Base-by-base conservation (phyloP, 2,329 filamentous ascomycete species). In the Xylariaceae sp. region DNA sequence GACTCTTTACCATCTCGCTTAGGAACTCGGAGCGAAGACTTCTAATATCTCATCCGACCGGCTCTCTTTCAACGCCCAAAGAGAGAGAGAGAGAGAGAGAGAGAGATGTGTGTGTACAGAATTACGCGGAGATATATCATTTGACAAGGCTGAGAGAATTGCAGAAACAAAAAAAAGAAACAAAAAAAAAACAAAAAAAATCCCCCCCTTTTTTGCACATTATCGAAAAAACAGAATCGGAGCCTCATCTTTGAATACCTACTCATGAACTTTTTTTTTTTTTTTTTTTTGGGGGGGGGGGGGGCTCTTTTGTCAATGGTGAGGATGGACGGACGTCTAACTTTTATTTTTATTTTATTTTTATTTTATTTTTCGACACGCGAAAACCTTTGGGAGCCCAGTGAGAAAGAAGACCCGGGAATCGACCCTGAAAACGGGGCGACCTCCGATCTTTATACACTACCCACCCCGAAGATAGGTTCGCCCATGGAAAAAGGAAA, bases 41-140 rank as follows among this genome's bases (percentile, higher is more conserved):
- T 19, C 19, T 19, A 19, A 19, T 19, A 19, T 19, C 19, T 19
- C 19, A 19, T 19, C 19, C 19, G 19, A 19, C 35, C 8, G 30
- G 47, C 45, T 53, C 49, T 48, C 45, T 35, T 42, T 40, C 34
- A 30, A 41, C 46, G 26, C 43, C 39, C 43, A 39, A 31, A 39
- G 53, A 55, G 53, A 31, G 27, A 51, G 37, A 43, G 40, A 29
- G 34, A 51, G 30, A 40, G 9, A 43, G 30, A 39, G 8, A 39
- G 27, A 19, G 6, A 50, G 54, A 45, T n/a, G n/a, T 19, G 19
- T 19, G 19, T 19, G 19, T 19, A 19, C 19, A 19, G 19, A 19
- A 19, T 19, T 19, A 19, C 51, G 56, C 58, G 56, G 50, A 52
- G 40, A 51, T 56, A 54, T 35, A 51, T 54, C 48, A 58, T 60